Conservation (phyloP, 1,284 basidiomycete species). For the Waitea zeae region DNA sequence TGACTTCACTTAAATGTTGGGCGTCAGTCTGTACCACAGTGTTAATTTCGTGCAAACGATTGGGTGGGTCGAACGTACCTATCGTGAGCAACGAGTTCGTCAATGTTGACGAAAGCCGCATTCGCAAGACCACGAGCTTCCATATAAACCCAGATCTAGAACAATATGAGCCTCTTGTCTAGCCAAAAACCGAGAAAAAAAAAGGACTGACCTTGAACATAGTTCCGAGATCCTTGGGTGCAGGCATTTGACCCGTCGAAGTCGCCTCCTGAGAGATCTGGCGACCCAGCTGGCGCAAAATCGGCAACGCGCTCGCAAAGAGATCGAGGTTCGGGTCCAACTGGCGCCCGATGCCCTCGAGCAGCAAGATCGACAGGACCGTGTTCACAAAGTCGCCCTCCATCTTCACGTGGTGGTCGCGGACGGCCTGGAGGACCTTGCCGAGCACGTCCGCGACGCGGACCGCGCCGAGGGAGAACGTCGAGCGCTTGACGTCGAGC, state of each 20-base stretch:
- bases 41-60: background rate
- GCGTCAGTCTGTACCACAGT: background rate
- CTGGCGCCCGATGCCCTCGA: slow-evolving; percentile 94
- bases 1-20: background rate
- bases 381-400: slow-evolving; percentile 99
- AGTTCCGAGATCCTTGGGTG: slow-evolving; percentile 57
- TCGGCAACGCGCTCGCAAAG: slow-evolving; percentile 85
- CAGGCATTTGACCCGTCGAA: slow-evolving; percentile 43
- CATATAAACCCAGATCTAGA: slow-evolving; percentile 77
- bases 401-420: slow-evolving; percentile 94
- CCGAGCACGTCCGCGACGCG: slow-evolving; percentile 89
- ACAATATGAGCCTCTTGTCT: slow-evolving; percentile 2
- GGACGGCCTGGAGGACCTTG: slow-evolving; percentile 77
- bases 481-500: slow-evolving; percentile 86
- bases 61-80: slow-evolving; percentile 27
- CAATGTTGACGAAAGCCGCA: slow-evolving; percentile 55
- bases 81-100: slow-evolving; percentile 66
- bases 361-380: slow-evolving; percentile 80
- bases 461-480: slow-evolving; percentile 90
- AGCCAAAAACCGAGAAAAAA: slow-evolving; percentile 1
- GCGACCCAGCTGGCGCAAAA: slow-evolving; percentile 73
- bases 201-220: slow-evolving; percentile 57
- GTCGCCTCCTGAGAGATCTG: slow-evolving; percentile 76
- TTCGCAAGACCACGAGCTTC: slow-evolving; percentile 81
- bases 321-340: slow-evolving; percentile 87